Conservation (phyloP, 768 basidiomycete species). For the Lyophyllum shimeji region DNA sequence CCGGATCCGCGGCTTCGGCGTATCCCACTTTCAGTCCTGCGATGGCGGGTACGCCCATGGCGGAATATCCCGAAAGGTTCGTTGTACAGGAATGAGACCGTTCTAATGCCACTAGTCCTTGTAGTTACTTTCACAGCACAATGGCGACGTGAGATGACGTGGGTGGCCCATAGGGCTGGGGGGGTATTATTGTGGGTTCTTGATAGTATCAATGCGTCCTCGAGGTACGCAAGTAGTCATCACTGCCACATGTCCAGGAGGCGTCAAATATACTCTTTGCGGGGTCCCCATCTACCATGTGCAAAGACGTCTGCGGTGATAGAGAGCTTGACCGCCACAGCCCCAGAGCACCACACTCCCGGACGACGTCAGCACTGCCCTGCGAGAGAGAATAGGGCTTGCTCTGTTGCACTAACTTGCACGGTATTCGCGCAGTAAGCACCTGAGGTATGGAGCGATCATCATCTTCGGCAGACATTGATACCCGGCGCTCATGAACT, state of each 20-base stretch:
- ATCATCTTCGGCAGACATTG: background rate
- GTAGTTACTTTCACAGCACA: background rate
- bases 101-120: background rate
- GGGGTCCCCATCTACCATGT: background rate
- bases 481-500: no score
- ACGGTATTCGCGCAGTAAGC: no score
- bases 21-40: constrained; percentile 37
- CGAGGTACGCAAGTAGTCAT: background rate
- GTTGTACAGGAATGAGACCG: constrained; percentile 18
- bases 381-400: no score
- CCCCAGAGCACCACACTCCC: constrained; percentile 7
- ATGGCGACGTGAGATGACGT: background rate
- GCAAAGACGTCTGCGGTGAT: no score
- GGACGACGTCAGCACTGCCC: no score
- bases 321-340: constrained; percentile 1
- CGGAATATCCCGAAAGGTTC: constrained; percentile 41
- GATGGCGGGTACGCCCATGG: constrained; percentile 38
- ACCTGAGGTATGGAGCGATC: no score
- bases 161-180: background rate
- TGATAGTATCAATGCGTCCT: constrained; percentile 1
- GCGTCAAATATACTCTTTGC: constrained; percentile 2
- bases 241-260: constrained; percentile 2
- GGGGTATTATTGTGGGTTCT: background rate
- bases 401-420: no score
- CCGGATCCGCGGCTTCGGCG: constrained; percentile 28